Evolutionary conservation across 129 eudicot species (phyloP).

Genomic region (Saposhnikovia divaricata): DNA sequence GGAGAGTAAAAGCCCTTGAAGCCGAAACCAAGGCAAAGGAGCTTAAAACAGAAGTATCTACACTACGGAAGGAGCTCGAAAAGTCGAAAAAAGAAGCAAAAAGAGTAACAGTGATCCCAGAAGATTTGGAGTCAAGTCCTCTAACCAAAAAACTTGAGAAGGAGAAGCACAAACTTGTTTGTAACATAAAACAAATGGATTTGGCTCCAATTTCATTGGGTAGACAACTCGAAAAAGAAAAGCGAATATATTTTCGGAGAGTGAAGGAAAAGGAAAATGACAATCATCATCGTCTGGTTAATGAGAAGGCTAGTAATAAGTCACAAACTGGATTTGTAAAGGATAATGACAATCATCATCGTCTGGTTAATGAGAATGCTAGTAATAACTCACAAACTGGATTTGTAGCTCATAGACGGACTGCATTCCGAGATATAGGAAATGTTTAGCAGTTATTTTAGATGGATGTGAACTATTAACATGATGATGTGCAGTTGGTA

Average conservation of each 20-base stretch:
- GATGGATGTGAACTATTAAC: not conserved
- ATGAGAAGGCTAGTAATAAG: too few species aligned
- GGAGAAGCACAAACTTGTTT: slow-evolving; percentile 31
- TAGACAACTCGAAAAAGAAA: slow-evolving; percentile 55
- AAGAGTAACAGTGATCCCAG: slow-evolving; percentile 18
- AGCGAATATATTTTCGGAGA: slow-evolving; percentile 26
- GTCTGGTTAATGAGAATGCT: slow-evolving; percentile 1
- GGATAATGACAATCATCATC: too few species aligned
- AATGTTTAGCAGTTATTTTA: slow-evolving; percentile 15
- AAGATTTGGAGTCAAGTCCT: slow-evolving; percentile 19
- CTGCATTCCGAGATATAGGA: slow-evolving; percentile 54
- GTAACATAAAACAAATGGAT: slow-evolving; percentile 17
- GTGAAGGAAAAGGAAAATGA: slow-evolving; percentile 29
- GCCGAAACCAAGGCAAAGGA: slow-evolving; percentile 42
- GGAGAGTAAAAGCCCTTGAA: slow-evolving; percentile 60
- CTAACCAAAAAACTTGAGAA: slow-evolving; percentile 45
- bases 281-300: slow-evolving; percentile 1
- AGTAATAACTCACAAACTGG: slow-evolving; percentile 7
- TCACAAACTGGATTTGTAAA: not conserved
- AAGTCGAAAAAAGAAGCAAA: slow-evolving; percentile 25
- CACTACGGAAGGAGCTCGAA: slow-evolving; percentile 34
- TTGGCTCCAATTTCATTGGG: slow-evolving; percentile 22
- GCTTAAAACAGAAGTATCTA: slow-evolving; percentile 31
- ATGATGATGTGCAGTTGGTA: not conserved
- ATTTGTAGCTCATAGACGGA: slow-evolving; percentile 19